A percentile compares a stretch with the other conserved stretches of the same genome.
Evolutionary conservation across 2,329 filamentous ascomycete species (phyloP).

Genomic region (Fusarium annulatum): DNA sequence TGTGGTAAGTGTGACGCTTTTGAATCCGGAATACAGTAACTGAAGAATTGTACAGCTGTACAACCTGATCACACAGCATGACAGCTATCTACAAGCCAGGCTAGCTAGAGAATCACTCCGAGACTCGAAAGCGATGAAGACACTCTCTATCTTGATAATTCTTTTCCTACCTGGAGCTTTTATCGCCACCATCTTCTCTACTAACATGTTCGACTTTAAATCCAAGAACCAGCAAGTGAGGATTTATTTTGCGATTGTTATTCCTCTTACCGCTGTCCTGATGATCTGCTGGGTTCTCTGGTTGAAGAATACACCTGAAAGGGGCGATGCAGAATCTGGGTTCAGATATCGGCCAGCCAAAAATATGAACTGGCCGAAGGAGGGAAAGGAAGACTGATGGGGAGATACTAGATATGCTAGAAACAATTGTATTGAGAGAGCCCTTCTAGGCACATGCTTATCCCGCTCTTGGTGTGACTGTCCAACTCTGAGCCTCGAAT

Average conservation of each 20-base stretch:
- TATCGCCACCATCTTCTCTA: neutral
- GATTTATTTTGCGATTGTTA: neutral
- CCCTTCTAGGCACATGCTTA: no score
- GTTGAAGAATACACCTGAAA: neutral
- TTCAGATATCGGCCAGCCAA: no score
- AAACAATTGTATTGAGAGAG: no score
- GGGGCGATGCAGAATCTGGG: neutral
- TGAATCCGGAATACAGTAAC: no score
- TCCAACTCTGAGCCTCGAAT: neutral
- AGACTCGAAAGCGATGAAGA: neutral
- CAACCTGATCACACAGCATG: neutral
- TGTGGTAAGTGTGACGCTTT: neutral
- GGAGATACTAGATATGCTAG: no score
- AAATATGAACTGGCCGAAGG: no score
- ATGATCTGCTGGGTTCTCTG: neutral
- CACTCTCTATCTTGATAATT: neutral
- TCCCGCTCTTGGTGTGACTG: neutral
- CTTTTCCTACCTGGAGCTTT: neutral
- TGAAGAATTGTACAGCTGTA: no score
- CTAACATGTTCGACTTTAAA: rapidly evolving
- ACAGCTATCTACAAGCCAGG: neutral
- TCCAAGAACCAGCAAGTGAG: neutral
- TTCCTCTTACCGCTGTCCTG: rapidly evolving
- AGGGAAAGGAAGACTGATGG: no score
- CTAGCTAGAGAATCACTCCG: neutral